A percentile compares a stretch with the other conserved stretches of the same genome.
Conservation (phyloP, 2,329 filamentous ascomycete genomes). For the Arthrobotrys conoides region DNA sequence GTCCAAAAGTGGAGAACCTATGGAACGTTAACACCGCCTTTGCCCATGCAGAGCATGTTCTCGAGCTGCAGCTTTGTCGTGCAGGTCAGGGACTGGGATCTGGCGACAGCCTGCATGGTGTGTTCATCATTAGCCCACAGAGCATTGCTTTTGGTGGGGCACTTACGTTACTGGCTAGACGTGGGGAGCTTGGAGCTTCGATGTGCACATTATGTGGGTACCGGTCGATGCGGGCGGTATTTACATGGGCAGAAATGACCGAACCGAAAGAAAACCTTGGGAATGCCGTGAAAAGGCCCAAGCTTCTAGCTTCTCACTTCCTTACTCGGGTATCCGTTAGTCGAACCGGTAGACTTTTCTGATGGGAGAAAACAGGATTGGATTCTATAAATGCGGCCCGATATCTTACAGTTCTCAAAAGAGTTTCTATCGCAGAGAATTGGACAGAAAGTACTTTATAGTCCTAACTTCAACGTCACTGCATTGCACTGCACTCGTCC, state of each 20-base stretch:
- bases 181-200: slow-evolving; percentile 53
- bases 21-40: slow-evolving; percentile 34
- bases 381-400: slow-evolving; percentile 42
- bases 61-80: slow-evolving; percentile 46
- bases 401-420: slow-evolving; percentile 11
- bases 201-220: too few species aligned
- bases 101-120: slow-evolving; percentile 36
- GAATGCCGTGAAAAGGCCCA: slow-evolving; percentile 35
- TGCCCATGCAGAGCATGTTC: slow-evolving; percentile 23
- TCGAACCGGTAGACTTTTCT: neutral
- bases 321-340: neutral
- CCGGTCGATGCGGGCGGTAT: slow-evolving; percentile 32
- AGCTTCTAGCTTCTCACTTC: slow-evolving; percentile 34
- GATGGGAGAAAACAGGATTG: slow-evolving; percentile 16
- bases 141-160: slow-evolving; percentile 28
- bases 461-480: slow-evolving; percentile 25
- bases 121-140: slow-evolving; percentile 48
- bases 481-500: neutral
- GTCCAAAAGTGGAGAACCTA: slow-evolving; percentile 19
- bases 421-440: slow-evolving; percentile 15
- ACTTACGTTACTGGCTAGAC: slow-evolving; percentile 31
- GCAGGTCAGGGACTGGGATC: slow-evolving; percentile 49
- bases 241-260: slow-evolving; percentile 38
- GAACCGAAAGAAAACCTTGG: slow-evolving; percentile 12
- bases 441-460: slow-evolving; percentile 1